These are phyloP conservation scores for Colletotrichum spaethianum DNA, from an alignment of 2,329 filamentous ascomycete species.

Conservation along the genomic window DNA sequence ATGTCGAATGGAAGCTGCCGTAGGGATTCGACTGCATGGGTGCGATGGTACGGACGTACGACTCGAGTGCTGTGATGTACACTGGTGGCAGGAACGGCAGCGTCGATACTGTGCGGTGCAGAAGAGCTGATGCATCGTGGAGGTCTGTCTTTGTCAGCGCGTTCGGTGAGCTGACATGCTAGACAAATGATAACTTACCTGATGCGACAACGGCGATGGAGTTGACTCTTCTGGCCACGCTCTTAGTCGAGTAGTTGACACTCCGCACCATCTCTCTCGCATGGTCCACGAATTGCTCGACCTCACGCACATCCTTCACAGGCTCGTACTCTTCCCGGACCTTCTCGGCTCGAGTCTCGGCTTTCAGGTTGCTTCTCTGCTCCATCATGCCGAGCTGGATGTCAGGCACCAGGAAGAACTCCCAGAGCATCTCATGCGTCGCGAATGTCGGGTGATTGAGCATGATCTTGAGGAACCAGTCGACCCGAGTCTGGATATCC, in stretches of 20 bases:
- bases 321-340: conserved; percentile 92
- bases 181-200: conserved; percentile 59
- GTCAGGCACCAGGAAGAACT: conserved; percentile 97
- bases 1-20: conserved; percentile 79
- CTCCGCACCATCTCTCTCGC: conserved; percentile 90
- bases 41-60: conserved; percentile 76
- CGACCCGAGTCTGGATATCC: conserved; percentile 88
- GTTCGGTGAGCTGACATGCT: not conserved
- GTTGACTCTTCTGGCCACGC: conserved; percentile 85
- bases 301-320: conserved; percentile 85
- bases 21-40: conserved; percentile 82
- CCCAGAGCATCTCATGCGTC: conserved; percentile 98
- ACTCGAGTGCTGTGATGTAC: conserved; percentile 79
- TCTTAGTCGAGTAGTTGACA: conserved; percentile 87
- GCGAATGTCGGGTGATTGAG: conserved; percentile 92
- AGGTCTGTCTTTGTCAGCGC: conserved; percentile 66
- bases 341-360: conserved; percentile 84
- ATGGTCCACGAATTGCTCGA: conserved; percentile 93
- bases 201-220: conserved; percentile 75
- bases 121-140: conserved; percentile 73
- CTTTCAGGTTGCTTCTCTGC: conserved; percentile 88
- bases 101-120: conserved; percentile 66
- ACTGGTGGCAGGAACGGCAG: conserved; percentile 77
- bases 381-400: conserved; percentile 92
- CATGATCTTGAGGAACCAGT: conserved; percentile 90